Percentiles rank a stretch among this genome's conserved stretches.
These are phyloP conservation scores for Lycium ferocissimum DNA, from an alignment of 257 asterid species.

Conservation along the genomic window DNA sequence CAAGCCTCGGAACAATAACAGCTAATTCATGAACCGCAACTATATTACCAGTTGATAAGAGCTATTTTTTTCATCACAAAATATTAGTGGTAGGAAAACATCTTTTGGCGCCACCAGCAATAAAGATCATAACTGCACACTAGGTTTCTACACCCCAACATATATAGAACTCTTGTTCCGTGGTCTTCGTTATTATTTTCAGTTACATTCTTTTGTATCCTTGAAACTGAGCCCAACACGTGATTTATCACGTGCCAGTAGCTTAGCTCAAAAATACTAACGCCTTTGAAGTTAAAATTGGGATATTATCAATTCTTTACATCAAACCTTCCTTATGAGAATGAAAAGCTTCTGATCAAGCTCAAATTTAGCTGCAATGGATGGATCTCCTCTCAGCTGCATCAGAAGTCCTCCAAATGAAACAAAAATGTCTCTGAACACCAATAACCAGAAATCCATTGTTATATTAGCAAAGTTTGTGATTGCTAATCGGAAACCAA, in stretches of 20 bases:
- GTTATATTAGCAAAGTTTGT: background rate
- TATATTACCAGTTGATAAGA: background rate
- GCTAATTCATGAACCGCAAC: background rate
- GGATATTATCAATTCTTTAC: background rate
- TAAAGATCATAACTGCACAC: slow-evolving; percentile 4
- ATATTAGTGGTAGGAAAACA: background rate
- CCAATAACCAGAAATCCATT: background rate
- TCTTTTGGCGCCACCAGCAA: background rate
- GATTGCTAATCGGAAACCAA: background rate
- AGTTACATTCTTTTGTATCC: background rate
- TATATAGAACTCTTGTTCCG: background rate
- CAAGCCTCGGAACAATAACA: background rate
- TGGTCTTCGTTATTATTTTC: background rate
- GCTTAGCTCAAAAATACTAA: background rate
- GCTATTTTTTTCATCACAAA: background rate
- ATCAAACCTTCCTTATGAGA: slow-evolving; percentile 74
- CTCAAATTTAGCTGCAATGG: slow-evolving; percentile 44
- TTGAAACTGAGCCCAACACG: background rate
- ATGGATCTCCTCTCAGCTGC: slow-evolving; percentile 21
- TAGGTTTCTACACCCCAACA: background rate
- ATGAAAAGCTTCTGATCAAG: slow-evolving; percentile 81
- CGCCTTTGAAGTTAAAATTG: background rate
- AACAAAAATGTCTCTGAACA: slow-evolving; percentile 4
- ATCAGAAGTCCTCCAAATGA: background rate
- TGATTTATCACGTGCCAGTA: background rate